These are phyloP conservation scores for Lolium multiflorum DNA, from an alignment of 176 grass and related monocot genomes.

Conservation along the genomic window DNA sequence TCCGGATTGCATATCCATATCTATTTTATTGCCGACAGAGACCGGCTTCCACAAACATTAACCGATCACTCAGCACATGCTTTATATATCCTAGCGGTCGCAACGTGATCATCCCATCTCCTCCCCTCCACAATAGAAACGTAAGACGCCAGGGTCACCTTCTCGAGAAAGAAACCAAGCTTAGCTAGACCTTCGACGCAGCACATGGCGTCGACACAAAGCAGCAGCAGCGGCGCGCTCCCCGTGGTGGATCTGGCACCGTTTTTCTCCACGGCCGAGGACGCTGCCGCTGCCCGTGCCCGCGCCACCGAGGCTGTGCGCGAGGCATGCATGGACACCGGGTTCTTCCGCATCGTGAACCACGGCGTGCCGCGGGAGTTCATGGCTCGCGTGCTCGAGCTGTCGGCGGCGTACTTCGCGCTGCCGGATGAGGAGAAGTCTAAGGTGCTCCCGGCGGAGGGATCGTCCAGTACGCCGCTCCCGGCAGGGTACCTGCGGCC, in stretches of 20 bases:
- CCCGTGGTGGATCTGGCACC: constrained; percentile 46
- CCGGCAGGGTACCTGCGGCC: constrained; percentile 47
- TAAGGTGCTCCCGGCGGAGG: constrained; percentile 11
- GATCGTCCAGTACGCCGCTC: not conserved
- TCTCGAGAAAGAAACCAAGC: no score
- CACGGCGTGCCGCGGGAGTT: constrained; percentile 33
- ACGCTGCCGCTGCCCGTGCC: not conserved
- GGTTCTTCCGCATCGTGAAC: constrained; percentile 57
- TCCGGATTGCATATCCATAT: no score
- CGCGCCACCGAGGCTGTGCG: constrained; percentile 32
- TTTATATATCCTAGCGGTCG: no score
- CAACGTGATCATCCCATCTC: no score
- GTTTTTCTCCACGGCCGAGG: not conserved
- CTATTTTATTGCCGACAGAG: no score
- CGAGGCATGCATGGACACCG: constrained; percentile 32
- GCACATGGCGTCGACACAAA: no score
- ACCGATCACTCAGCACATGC: no score
- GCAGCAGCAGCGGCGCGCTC: not conserved
- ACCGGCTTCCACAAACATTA: no score
- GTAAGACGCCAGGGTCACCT: no score
- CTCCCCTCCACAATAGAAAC: no score
- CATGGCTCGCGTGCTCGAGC: constrained; percentile 31
- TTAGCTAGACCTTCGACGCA: not conserved
- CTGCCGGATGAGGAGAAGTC: constrained; percentile 46
- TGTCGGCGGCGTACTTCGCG: constrained; percentile 39